Evolutionary conservation across 1,284 basidiomycete species (phyloP).

Genomic region (Trichosporon asahii): DNA sequence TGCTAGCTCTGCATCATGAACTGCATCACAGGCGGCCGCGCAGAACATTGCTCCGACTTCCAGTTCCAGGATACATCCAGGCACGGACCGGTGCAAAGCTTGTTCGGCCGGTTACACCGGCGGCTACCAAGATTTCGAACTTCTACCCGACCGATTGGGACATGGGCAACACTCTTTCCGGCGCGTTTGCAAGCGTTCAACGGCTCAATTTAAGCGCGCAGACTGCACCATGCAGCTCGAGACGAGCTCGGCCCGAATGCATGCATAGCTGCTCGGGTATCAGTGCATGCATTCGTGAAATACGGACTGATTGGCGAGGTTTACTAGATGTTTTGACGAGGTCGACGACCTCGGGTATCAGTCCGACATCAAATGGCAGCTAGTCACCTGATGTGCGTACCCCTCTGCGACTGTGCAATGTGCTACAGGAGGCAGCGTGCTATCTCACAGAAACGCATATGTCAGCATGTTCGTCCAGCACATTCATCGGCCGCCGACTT

Average conservation of each 20-base stretch:
- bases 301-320: neutral
- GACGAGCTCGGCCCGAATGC: conserved; percentile 1
- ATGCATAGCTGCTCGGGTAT: neutral
- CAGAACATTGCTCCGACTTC: neutral
- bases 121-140: neutral
- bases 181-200: neutral
- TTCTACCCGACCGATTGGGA: neutral
- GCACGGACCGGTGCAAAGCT: neutral
- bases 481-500: too few relatives aligned
- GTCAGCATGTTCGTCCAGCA: too few relatives aligned
- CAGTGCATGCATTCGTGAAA: neutral
- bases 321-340: neutral
- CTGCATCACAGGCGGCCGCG: too few relatives aligned
- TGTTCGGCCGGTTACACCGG: neutral
- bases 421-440: too few relatives aligned
- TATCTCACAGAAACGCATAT: too few relatives aligned
- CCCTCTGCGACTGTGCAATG: too few relatives aligned
- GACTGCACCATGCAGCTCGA: neutral
- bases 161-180: neutral
- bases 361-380: neutral
- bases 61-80: neutral
- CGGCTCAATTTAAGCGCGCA: neutral
- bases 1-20: too few relatives aligned
- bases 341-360: neutral
- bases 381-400: neutral